Percentiles rank a stretch among this genome's conserved stretches.
These are phyloP conservation scores for grape (Vitis vinifera) DNA, from an alignment of 164 flowering plant species.

Conservation along the genomic window ASM3070453v1 NC_081805.1:20606001-20606500, in stretches of 20 bases:
- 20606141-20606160: conserved; percentile 34
- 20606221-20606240: conserved; percentile 51
- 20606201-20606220: conserved; percentile 18
- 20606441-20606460: background rate
- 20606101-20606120: background rate
- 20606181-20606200: conserved; percentile 23
- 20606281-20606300: conserved; percentile 60
- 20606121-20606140: conserved; percentile 30
- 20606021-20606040: no score
- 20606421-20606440: no score
- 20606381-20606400: no score
- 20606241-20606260: conserved; percentile 71
- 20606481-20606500: background rate
- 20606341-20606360: background rate
- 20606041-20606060: no score
- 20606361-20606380: no score
- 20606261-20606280: conserved; percentile 48
- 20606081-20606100: background rate
- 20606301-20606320: conserved; percentile 71
- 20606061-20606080: no score
- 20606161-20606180: conserved; percentile 19
- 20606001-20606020: no score
- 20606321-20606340: conserved; percentile 72
- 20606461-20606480: no score
- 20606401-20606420: no score